These are phyloP conservation scores for Carex littledalei DNA, from an alignment of 176 grass and related monocot genomes.

Conservation along the genomic window DNA sequence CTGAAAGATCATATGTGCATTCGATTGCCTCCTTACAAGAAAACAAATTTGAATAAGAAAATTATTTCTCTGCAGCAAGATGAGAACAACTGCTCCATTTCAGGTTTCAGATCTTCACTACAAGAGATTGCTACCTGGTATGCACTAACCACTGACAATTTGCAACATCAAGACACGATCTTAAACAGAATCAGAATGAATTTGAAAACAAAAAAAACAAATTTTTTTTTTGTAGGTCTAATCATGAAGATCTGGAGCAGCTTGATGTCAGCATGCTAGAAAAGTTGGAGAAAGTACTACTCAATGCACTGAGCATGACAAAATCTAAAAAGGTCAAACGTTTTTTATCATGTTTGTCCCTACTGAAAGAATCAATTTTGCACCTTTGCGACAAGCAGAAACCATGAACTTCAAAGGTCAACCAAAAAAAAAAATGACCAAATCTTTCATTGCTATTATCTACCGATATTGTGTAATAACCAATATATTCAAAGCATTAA, in stretches of 20 bases:
- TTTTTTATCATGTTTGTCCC: not conserved
- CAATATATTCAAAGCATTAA: not conserved
- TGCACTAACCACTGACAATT: not conserved
- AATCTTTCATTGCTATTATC: not conserved
- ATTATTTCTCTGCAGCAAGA: not conserved
- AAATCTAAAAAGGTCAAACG: slow-evolving; percentile 40
- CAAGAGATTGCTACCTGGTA: slow-evolving; percentile 9
- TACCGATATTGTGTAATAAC: not conserved
- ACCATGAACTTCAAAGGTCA: not conserved
- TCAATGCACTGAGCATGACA: slow-evolving; percentile 32
- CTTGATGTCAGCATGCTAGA: slow-evolving; percentile 33
- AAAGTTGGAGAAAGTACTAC: slow-evolving; percentile 46
- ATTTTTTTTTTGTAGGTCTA: no score
- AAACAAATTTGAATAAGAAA: not conserved
- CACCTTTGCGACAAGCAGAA: not conserved
- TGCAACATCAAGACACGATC: not conserved
- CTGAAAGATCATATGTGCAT: not conserved
- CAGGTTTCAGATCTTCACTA: not conserved
- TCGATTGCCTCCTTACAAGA: not conserved
- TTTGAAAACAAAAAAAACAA: not conserved
- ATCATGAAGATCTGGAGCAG: slow-evolving; percentile 19
- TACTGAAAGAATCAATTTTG: not conserved
- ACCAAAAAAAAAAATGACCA: not conserved
- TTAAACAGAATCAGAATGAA: not conserved
- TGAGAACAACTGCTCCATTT: not conserved